Base-by-base conservation (phyloP, 2,329 filamentous ascomycete species). In the Aspergillus arachidicola region DNA sequence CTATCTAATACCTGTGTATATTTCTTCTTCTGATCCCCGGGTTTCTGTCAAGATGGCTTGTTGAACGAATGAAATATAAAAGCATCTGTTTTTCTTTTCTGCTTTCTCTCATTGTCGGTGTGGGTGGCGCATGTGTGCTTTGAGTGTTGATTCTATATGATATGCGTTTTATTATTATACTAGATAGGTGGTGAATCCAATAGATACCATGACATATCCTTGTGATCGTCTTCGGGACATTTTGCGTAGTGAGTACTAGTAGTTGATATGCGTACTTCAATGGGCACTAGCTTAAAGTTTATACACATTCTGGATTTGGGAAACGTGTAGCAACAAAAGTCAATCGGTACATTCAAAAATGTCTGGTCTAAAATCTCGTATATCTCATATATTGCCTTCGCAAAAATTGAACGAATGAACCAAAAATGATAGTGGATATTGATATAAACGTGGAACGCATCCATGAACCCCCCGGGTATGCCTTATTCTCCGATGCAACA, bases 391-490 rank as follows among this genome's bases (percentile, higher is more conserved):
- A 32, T n/a, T 12, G 38, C 6, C 38, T 41, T 41, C 16, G 38
- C 11, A 26, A 26, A 32, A 51, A 32, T n/a, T 1, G 23, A 55
- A 36, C 12, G 51, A 23, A 9, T 38, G 23, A 38, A 26, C 10
- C 6, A 55, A 26, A 26, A 16, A 19, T 21, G 14, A 26, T 23
- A 28, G 30, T 14, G 4, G 19, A 28, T 36, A 36, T 32, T 26
- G 32, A 26, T 11, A 32, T 36, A 10, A 38, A 23, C 57, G 34
- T 32, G 30, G 57, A 61, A 32, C 58, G 43, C 21, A 50, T 41
- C 48, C 41, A 51, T n/a, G 38, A 65, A 56, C 50, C 62, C 64
- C 67, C 60, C 36, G 67, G 66, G 66, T 70, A 70, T 68, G 68
- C 64, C 59, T 34, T 63, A 59, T 56, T 65, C 61, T 65, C 62